phyloP scores from a whole-genome alignment of 441 rosid species.

The Populus hybrid region DNA sequence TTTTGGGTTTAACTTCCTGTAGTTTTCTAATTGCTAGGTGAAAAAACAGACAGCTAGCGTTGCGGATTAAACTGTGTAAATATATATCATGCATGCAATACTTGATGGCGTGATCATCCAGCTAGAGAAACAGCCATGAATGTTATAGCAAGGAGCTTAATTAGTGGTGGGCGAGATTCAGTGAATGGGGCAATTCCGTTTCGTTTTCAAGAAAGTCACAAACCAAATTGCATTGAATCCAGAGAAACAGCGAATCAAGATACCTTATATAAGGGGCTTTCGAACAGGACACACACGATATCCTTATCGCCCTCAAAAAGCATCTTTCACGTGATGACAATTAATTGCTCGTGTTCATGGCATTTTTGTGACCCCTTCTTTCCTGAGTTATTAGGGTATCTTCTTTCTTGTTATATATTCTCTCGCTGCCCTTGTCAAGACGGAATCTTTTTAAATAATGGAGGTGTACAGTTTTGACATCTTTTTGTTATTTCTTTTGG shows the following conservation, averaged over 20 bases:
- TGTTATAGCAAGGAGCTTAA: too few species aligned
- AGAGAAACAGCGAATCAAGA: constrained; percentile 17
- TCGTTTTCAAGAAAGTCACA: constrained; percentile 27
- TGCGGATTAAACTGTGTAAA: too few species aligned
- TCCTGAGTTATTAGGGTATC: constrained; percentile 14
- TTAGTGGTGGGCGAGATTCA: constrained; percentile 20
- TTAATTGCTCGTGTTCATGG: constrained; percentile 28
- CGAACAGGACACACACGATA: constrained; percentile 27
- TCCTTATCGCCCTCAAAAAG: constrained; percentile 35
- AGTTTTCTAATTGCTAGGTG: too few species aligned
- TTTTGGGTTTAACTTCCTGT: too few species aligned
- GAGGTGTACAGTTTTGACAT: neutral
- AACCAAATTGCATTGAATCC: constrained; percentile 31
- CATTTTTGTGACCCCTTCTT: constrained; percentile 13
- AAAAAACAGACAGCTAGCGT: too few species aligned
- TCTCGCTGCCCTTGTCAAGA: neutral
- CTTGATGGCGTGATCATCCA: too few species aligned
- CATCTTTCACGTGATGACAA: constrained; percentile 68
- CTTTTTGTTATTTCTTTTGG: neutral
- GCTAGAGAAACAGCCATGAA: too few species aligned
- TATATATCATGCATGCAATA: too few species aligned
- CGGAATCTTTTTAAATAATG: constrained; percentile 34
- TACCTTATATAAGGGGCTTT: constrained; percentile 23
- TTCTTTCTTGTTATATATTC: constrained; percentile 18
- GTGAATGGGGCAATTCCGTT: constrained; percentile 18